Evolutionary conservation across 2,329 filamentous ascomycete species (phyloP).

Genomic region (Sarocladiaceae sp.): DNA sequence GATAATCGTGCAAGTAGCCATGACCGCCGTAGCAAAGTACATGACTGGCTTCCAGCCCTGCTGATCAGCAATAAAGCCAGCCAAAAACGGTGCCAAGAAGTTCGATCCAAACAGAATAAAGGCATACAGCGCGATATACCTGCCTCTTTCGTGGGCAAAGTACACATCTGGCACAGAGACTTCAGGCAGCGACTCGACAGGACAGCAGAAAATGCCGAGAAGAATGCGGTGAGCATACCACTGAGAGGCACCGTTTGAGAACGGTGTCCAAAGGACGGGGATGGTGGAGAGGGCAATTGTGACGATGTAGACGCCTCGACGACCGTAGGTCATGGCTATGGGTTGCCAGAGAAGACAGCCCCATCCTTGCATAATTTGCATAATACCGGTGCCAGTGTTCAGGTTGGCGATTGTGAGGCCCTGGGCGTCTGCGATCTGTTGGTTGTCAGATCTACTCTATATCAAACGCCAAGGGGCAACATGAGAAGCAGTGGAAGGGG

Average conservation of each 20-base stretch:
- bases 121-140: conserved; percentile 38
- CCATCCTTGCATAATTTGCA: conserved; percentile 49
- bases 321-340: conserved; percentile 47
- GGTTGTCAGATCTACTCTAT: conserved; percentile 25
- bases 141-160: conserved; percentile 38
- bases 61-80: conserved; percentile 14
- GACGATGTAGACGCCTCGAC: conserved; percentile 41
- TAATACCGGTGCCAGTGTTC: conserved; percentile 43
- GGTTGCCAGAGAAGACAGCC: conserved; percentile 49
- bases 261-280: conserved; percentile 28
- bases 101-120: conserved; percentile 23
- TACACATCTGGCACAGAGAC: conserved; percentile 38
- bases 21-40: conserved; percentile 41
- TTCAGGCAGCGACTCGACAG: conserved; percentile 42
- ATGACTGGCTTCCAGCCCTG: conserved; percentile 24
- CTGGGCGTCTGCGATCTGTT: conserved; percentile 19
- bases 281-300: conserved; percentile 28
- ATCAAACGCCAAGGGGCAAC: background rate
- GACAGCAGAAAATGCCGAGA: conserved; percentile 38
- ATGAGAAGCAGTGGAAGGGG: background rate
- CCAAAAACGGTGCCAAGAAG: conserved; percentile 8
- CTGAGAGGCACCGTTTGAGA: conserved; percentile 20
- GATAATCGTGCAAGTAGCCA: conserved; percentile 42
- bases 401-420: conserved; percentile 25
- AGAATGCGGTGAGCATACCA: conserved; percentile 43